Conservation (phyloP, 2,329 filamentous ascomycete genomes). For the Xylaria sp. region DNA sequence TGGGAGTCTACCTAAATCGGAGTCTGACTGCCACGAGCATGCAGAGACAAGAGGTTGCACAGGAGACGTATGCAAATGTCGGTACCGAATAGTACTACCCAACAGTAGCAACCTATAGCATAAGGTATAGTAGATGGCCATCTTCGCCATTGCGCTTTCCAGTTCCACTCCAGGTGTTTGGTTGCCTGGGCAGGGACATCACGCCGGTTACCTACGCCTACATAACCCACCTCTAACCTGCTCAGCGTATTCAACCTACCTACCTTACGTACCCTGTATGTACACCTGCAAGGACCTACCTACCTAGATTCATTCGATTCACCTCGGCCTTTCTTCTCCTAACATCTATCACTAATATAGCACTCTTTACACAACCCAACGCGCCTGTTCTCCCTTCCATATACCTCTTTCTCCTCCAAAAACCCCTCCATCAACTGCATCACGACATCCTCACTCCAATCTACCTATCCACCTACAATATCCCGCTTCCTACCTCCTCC, state of each 20-base stretch:
- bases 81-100: not conserved
- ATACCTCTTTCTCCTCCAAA: not conserved
- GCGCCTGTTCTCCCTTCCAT: not conserved
- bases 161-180: not conserved
- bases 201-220: not conserved
- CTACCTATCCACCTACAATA: not conserved
- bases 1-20: not conserved
- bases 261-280: not conserved
- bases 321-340: conserved; percentile 8
- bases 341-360: not conserved
- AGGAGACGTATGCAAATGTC: too few species aligned
- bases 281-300: not conserved
- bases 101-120: too few species aligned
- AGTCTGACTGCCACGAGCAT: not conserved
- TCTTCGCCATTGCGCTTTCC: conserved; percentile 18
- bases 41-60: not conserved
- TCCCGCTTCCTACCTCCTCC: not conserved
- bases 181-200: conserved; percentile 11
- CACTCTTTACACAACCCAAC: not conserved
- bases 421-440: not conserved
- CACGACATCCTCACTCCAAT: not conserved
- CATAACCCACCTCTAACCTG: not conserved
- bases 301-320: not conserved
- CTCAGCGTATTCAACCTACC: not conserved
- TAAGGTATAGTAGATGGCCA: not conserved